Evolutionary conservation across 495 filamentous ascomycete species (phyloP), one percentile per base, ranked within the genome.

Genomic region (Thermothielavioides terrestris): DNA sequence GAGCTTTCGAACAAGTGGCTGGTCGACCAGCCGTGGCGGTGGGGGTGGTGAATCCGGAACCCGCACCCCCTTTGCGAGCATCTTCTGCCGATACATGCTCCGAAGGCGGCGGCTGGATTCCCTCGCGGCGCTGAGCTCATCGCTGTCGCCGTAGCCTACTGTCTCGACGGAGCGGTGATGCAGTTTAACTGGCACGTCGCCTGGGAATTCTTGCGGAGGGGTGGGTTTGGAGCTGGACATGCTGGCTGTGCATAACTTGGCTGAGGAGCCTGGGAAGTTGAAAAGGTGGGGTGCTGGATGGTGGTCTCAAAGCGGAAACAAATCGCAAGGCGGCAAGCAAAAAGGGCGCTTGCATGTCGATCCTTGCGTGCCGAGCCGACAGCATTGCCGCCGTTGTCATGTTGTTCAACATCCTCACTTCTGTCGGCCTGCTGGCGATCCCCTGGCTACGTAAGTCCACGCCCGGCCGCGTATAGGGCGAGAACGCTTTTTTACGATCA

Each of bases 361-460:
- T n/a, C n/a, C n/a, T n/a, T n/a, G n/a, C n/a, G n/a, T n/a, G 68
- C 28, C 58, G 68, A 7, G 60, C 77, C 26, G 68, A 69, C 2
- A 77, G 76, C 0, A 60, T 42, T 21, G 40, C 30, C 12, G 40
- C 40, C 15, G 9, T 80, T 12, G 64, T 71, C 2, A 80, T 81
- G 54, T 71, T 81, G 49, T 78, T 79, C 59, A 60, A 69, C 54
- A 55, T 57, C 30, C 67, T 68, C 44, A 79, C 80, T 46, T 76
- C 74, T 3, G 67, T 79, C 31, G 77, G 75, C 2, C 75, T 73
- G 72, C 70, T 77, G 5, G 74, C 73, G 8, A 71, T 76, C 2
- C 76, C 76, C 0, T 81, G 77, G 79, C 63, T 83, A 1, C 6
- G 40, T 42, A 42, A 28, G 40, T 42, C 25, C 20, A 30, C 1